These are phyloP conservation scores for Hypoxylon fuscum DNA, from an alignment of 495 filamentous ascomycete species.

Conservation along the genomic window DNA sequence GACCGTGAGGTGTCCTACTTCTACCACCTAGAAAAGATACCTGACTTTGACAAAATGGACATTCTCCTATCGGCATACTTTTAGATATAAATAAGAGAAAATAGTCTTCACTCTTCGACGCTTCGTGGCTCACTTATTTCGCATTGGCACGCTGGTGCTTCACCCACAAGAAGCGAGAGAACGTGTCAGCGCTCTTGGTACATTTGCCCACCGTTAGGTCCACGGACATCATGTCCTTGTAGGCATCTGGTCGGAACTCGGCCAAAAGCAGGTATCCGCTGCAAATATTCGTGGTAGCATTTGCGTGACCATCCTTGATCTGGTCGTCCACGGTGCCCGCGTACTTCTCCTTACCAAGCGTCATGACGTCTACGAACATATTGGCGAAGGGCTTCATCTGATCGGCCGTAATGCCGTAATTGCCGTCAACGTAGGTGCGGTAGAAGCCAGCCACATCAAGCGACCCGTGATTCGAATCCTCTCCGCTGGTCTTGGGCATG, in stretches of 20 bases:
- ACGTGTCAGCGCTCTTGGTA: constrained; percentile 19
- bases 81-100: background rate
- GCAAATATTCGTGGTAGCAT: constrained; percentile 9
- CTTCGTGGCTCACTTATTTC: constrained; percentile 5
- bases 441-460: constrained; percentile 27
- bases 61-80: background rate
- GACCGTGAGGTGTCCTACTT: too few relatives aligned
- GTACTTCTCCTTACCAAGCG: constrained; percentile 21
- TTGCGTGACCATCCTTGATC: constrained; percentile 2
- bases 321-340: constrained; percentile 22
- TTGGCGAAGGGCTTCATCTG: constrained; percentile 34
- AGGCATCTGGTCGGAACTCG: constrained; percentile 29
- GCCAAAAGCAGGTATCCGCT: constrained; percentile 25
- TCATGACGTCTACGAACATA: constrained; percentile 34
- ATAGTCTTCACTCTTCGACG: background rate
- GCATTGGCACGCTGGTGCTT: constrained; percentile 23
- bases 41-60: too few relatives aligned
- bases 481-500: constrained; percentile 21
- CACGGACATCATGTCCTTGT: constrained; percentile 26
- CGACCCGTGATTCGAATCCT: constrained; percentile 28
- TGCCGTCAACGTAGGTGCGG: constrained; percentile 24
- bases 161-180: constrained; percentile 34
- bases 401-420: constrained; percentile 30
- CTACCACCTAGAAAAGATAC: too few relatives aligned
- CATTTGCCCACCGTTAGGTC: constrained; percentile 16